These are phyloP conservation scores for Trypanosoma avium DNA, from an alignment of 208 protist species.

Conservation along the genomic window DNA sequence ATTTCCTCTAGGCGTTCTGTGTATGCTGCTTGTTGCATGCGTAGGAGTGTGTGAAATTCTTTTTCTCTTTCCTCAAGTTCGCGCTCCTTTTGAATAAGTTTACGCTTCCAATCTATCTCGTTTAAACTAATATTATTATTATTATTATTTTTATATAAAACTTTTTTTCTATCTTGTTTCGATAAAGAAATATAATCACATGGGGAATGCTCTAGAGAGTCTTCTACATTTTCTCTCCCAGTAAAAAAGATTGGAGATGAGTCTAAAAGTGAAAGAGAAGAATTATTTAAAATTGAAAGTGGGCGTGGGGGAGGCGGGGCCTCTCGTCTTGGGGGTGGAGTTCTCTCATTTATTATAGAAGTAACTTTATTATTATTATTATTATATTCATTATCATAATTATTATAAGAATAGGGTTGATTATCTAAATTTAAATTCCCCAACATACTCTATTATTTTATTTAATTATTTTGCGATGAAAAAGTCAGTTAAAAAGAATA, in stretches of 20 bases:
- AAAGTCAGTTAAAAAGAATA: no score
- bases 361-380: no score
- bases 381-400: no score
- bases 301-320: slow-evolving; percentile 17
- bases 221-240: no score
- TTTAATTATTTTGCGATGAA: no score
- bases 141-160: neutral
- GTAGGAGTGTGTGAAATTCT: slow-evolving; percentile 17
- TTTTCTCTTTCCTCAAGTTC: slow-evolving; percentile 18
- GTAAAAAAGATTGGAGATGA: no score
- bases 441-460: no score
- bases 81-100: slow-evolving; percentile 5
- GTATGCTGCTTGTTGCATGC: slow-evolving; percentile 25
- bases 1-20: slow-evolving; percentile 18
- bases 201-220: neutral
- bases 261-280: no score
- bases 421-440: no score
- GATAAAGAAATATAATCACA: neutral
- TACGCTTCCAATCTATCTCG: slow-evolving; percentile 3
- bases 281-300: no score
- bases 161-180: neutral
- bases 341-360: slow-evolving; percentile 1
- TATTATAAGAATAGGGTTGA: no score
- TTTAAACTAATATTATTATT: neutral
- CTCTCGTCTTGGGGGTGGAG: slow-evolving; percentile 17